Percentiles rank a stretch among this genome's conserved stretches.
Evolutionary conservation across 177 flowering plant species (phyloP).

Genomic region (Vitis hybrid): DNA sequence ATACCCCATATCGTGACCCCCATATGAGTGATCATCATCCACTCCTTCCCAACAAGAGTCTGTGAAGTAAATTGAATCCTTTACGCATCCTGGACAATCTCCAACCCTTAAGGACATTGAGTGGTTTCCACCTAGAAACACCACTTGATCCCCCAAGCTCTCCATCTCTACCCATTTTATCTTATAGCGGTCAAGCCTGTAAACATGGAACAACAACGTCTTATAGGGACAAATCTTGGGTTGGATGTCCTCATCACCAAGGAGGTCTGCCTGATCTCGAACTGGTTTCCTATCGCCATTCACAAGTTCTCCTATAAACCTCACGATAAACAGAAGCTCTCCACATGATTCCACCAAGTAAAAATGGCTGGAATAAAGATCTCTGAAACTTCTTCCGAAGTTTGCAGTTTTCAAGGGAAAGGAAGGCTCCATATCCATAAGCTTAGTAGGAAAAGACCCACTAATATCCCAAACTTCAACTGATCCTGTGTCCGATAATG

Average conservation of each 20-base stretch:
- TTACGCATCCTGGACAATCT: not conserved
- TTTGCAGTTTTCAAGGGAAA: not conserved
- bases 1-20: no score
- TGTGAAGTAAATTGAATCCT: slow-evolving; percentile 3
- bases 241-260: not conserved
- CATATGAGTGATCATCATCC: no score
- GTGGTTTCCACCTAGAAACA: slow-evolving; percentile 14
- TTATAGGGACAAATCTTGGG: slow-evolving; percentile 3
- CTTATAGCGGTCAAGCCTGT: not conserved
- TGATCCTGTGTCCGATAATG: not conserved
- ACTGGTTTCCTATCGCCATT: not conserved
- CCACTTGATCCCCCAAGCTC: not conserved
- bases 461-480: slow-evolving; percentile 12
- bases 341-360: slow-evolving; percentile 6
- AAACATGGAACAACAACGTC: slow-evolving; percentile 7
- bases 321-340: not conserved
- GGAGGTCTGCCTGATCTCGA: slow-evolving; percentile 1
- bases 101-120: not conserved
- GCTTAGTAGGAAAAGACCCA: not conserved
- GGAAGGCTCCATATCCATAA: not conserved
- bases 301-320: slow-evolving; percentile 14
- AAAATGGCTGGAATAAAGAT: not conserved
- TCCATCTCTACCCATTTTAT: slow-evolving; percentile 7
- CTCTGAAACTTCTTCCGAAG: not conserved
- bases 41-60: no score